Base-by-base conservation (phyloP, 2,329 filamentous ascomycete genomes). In the Penicillium aurantiogriseum region DNA sequence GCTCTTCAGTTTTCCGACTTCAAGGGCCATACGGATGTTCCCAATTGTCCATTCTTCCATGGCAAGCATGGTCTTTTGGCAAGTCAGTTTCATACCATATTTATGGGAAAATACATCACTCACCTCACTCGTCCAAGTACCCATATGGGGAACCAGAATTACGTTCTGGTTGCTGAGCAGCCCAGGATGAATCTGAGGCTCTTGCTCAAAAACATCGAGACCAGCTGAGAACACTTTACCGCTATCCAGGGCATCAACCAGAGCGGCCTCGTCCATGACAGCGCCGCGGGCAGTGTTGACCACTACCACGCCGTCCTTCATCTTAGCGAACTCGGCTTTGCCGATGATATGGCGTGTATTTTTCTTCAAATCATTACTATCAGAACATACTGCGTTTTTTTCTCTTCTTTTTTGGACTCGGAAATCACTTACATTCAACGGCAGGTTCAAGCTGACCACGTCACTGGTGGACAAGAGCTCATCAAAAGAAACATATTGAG, bases 201-300 rank as follows among this genome's bases (percentile, higher is more conserved):
- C 91, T 38, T 92, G 80, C 71, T 95, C 91, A 69, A 87, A 95
- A 49, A 95, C 91, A 71, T 95, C 91, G 5, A 95, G 80, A 1
- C 91, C 91, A 15, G 80, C 87, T 11, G 85, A 88, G 63, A 82
- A 81, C 42, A 95, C 89, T 57, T 85, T 84, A 7, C 90, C 90
- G 17, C 77, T 81, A 21, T 88, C 82, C 2, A 95, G 80, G 1
- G 90, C 90, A 44, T 85, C 77, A 6, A 92, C 91, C 8, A 95
- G 83, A 2, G 90, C 91, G 7, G 81, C 86, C 74, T 95, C 91
- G 67, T 95, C 88, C 68, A 95, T 89, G 54, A 94, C 85, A 31
- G 89, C 89, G 25, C 91, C 91, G 19, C 91, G 86, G 10, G 91
- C 90, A 0, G 91, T 93, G 77, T 94, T 95, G 67, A 94, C 82